Percentiles rank a stretch among this genome's conserved stretches.
These are phyloP conservation scores for Ascochyta pisi DNA, from an alignment of 2,329 filamentous ascomycete genomes.

Conservation along the genomic window DNA sequence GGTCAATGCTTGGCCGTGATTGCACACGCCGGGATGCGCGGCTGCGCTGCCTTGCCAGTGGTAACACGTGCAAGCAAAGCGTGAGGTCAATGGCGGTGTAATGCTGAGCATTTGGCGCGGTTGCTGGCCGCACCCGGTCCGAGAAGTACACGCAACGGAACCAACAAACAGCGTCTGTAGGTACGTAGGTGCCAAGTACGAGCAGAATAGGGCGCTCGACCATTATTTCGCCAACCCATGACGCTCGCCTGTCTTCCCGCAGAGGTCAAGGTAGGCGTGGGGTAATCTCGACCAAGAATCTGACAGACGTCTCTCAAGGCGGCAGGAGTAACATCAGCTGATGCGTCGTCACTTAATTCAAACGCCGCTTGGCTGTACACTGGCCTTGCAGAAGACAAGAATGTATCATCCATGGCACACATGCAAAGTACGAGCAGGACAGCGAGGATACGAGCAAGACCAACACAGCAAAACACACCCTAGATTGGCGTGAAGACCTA, in stretches of 20 bases:
- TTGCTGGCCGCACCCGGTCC: not conserved
- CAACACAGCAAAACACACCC: too few relatives aligned
- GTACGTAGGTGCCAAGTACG: too few relatives aligned
- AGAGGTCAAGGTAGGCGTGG: not conserved
- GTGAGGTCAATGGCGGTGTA: constrained; percentile 2
- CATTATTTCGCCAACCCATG: not conserved
- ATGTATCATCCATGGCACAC: not conserved
- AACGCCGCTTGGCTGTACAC: constrained; percentile 3
- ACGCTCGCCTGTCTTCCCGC: too few relatives aligned
- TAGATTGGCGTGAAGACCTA: too few relatives aligned
- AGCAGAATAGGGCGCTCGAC: not conserved
- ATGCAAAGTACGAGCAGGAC: not conserved
- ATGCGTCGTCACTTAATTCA: constrained; percentile 1
- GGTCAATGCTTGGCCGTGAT: not conserved
- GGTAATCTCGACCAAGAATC: not conserved
- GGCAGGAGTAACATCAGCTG: constrained; percentile 8
- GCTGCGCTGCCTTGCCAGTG: not conserved
- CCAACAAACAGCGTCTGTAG: too few relatives aligned
- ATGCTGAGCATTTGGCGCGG: not conserved
- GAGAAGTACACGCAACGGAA: not conserved
- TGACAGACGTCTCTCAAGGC: not conserved
- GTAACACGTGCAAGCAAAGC: constrained; percentile 4
- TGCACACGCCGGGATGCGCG: not conserved
- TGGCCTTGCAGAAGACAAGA: not conserved
- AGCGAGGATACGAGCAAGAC: not conserved